Conservation (phyloP, 306 rosid genomes). For the Astragalus membranaceus region DNA sequence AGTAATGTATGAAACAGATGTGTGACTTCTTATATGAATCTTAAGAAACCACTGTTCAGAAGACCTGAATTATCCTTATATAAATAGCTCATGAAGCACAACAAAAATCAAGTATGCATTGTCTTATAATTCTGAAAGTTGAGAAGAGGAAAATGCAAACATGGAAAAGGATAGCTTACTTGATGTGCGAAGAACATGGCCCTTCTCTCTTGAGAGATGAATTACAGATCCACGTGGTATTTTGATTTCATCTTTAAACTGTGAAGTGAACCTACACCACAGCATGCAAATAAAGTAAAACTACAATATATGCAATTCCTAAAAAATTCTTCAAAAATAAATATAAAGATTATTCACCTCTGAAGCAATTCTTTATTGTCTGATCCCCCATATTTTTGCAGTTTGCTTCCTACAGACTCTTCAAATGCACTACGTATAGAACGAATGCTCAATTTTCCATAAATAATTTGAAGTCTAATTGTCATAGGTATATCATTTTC, state of each 20-base stretch:
- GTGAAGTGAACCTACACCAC: conserved; percentile 83
- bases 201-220: conserved; percentile 63
- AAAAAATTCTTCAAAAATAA: not conserved
- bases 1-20: not conserved
- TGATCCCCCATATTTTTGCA: conserved; percentile 66
- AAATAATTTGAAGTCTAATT: conserved; percentile 81
- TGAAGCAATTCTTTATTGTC: conserved; percentile 67
- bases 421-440: conserved; percentile 85
- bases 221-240: conserved; percentile 82
- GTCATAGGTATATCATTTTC: conserved; percentile 75
- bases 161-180: conserved; percentile 48
- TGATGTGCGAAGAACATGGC: conserved; percentile 67
- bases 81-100: conserved; percentile 2
- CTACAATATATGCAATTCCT: not conserved
- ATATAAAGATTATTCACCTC: conserved; percentile 42
- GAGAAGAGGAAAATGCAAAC: conserved; percentile 3
- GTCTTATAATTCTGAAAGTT: not conserved
- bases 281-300: conserved; percentile 16
- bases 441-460: conserved; percentile 72
- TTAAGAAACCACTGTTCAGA: conserved; percentile 5
- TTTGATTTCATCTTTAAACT: conserved; percentile 83
- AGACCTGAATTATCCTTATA: not conserved
- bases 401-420: conserved; percentile 78
- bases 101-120: not conserved
- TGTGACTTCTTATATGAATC: conserved; percentile 2